A percentile compares a stretch with the other conserved stretches of the same genome.
Evolutionary conservation across 495 filamentous ascomycete species (phyloP).

Genomic region (Polyplosphaeria fusca): DNA sequence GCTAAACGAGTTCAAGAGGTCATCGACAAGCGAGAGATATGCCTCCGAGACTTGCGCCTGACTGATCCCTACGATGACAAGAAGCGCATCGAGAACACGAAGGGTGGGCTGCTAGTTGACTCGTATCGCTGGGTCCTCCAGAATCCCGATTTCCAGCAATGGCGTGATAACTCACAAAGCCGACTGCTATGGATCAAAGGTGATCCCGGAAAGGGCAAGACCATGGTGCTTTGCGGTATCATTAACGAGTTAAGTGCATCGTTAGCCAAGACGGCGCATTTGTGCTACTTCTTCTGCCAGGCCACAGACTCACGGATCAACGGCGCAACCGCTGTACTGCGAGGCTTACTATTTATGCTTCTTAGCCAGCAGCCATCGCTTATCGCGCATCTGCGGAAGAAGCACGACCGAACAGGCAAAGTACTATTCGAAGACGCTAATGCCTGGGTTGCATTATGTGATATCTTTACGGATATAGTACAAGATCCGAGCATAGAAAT

Average conservation of each 20-base stretch:
- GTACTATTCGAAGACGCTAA: conserved; percentile 41
- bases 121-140: not conserved
- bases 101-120: too few species aligned
- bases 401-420: conserved; percentile 32
- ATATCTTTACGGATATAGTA: conserved; percentile 42
- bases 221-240: not conserved
- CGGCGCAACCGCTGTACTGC: not conserved
- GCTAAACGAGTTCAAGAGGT: conserved; percentile 1
- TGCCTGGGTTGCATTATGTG: conserved; percentile 37
- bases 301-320: too few species aligned
- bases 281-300: conserved; percentile 5
- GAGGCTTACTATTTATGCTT: conserved; percentile 23
- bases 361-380: conserved; percentile 39
- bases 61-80: too few species aligned
- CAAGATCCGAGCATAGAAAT: conserved; percentile 25
- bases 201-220: not conserved
- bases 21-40: not conserved
- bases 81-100: too few species aligned
- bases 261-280: not conserved
- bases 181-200: not conserved
- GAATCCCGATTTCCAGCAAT: not conserved
- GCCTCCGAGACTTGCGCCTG: not conserved
- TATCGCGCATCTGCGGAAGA: conserved; percentile 36
- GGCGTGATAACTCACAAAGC: not conserved
- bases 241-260: not conserved